Evolutionary conservation across 352 stramenopile species (phyloP), one percentile per base, ranked within the genome.

Genomic region (Globisporangium alternatum): DNA sequence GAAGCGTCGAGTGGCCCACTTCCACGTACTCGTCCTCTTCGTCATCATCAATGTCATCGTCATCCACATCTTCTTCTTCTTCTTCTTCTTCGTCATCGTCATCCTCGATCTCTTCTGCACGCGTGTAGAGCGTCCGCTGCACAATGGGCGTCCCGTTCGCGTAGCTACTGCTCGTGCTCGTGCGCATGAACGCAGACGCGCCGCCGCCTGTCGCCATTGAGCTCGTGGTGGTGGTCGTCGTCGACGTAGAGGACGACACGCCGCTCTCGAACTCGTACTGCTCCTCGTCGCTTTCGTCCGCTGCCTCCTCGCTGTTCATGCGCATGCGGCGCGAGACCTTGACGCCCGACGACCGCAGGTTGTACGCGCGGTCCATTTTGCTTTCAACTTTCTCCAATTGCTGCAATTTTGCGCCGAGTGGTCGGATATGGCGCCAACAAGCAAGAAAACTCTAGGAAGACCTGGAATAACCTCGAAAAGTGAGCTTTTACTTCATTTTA

Each of bases 41-140:
- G 28, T 69, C 70, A 43, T 72, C 67, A 17, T 62, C 66, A 15
- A 76, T 71, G 37, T 83, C 61, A 1, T 74, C 69, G 19, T 82
- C 73, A 22, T 47, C 60, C 3, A 80, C 73, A 22, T 45, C 60
- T 1, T 80, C 64, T 31, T 82, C 69, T 3, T 70, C 78, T 31
- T 78, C 65, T 17, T 78, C 55, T 8, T 76, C 68, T 0, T 80
- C 75, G 10, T 72, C 64, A 0, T 74, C 65, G 8, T 64, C 59
- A 0, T 75, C 68, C 3, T 80, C 76, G 12, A 83, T 49, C 12
- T 78, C 80, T 8, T 70, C 75, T 22, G 73, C 71, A 13, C 70
- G 70, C 66, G 86, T 71, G 48, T 75, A 66, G n/a, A 91, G 70
- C 59, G 78, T 88, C 33, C 81, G 76, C 49, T 88, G 83, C 53